phyloP scores from a whole-genome alignment of 2,329 filamentous ascomycete species.

The Talaromyces pinophilus region DNA sequence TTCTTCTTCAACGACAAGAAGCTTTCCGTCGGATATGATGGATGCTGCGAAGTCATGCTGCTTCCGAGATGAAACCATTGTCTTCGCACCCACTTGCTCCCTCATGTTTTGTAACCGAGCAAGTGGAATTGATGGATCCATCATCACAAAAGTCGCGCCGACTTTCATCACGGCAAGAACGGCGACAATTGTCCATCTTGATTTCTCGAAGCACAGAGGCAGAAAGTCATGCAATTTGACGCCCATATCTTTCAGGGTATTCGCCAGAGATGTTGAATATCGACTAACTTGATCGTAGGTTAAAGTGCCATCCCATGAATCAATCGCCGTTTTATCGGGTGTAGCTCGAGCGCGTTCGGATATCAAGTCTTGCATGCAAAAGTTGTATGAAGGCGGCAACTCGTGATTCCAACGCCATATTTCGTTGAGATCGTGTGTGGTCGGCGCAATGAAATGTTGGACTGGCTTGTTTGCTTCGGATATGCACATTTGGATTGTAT shows the following conservation, averaged over 20 bases:
- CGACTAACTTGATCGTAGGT: slow-evolving; percentile 34
- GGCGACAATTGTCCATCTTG: slow-evolving; percentile 35
- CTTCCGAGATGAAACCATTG: slow-evolving; percentile 10
- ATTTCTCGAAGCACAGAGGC: slow-evolving; percentile 37
- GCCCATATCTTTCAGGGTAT: slow-evolving; percentile 34
- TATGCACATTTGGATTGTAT: slow-evolving; percentile 43
- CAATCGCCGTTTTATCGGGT: slow-evolving; percentile 27
- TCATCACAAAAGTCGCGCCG: slow-evolving; percentile 31
- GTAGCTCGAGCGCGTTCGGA: slow-evolving; percentile 28
- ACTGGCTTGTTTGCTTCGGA: slow-evolving; percentile 34
- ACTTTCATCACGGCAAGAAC: slow-evolving; percentile 35
- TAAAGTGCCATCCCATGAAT: slow-evolving; percentile 35
- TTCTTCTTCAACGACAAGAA: slow-evolving; percentile 18
- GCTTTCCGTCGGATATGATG: slow-evolving; percentile 24
- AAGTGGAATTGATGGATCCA: slow-evolving; percentile 28
- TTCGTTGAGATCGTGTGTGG: slow-evolving; percentile 43
- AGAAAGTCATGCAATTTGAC: slow-evolving; percentile 32
- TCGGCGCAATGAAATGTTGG: slow-evolving; percentile 36
- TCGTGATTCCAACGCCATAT: slow-evolving; percentile 54
- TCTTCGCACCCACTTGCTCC: slow-evolving; percentile 7
- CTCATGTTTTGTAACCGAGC: slow-evolving; percentile 15
- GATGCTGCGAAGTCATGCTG: neutral
- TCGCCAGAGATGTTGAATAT: slow-evolving; percentile 36
- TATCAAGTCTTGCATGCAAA: slow-evolving; percentile 21
- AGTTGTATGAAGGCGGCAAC: slow-evolving; percentile 45